A percentile compares a stretch with the other conserved stretches of the same genome.
Evolutionary conservation across 495 filamentous ascomycete genomes (phyloP).

Genomic region (Aspergillus sclerotioniger): DNA sequence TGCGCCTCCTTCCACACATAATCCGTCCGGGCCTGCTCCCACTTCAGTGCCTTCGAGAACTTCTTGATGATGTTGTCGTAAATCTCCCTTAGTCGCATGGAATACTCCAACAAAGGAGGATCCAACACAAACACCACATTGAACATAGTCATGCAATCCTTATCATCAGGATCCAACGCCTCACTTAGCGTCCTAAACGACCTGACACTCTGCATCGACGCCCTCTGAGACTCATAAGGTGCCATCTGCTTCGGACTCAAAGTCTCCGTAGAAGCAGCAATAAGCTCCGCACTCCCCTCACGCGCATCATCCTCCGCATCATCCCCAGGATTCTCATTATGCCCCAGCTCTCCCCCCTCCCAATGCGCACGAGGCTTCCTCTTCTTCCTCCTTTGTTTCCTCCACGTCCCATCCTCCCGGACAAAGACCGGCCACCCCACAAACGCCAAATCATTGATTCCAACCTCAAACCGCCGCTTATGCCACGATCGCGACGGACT

Average conservation of each 20-base stretch:
- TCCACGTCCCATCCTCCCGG: conserved; percentile 81
- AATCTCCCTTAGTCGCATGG: conserved; percentile 70
- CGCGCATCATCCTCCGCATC: conserved; percentile 42
- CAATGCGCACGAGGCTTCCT: conserved; percentile 40
- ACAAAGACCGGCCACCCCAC: conserved; percentile 87
- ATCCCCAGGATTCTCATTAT: conserved; percentile 40
- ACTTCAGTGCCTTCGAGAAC: conserved; percentile 83
- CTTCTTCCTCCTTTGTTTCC: conserved; percentile 65
- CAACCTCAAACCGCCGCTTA: conserved; percentile 83
- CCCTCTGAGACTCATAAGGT: conserved; percentile 34
- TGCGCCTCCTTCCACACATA: conserved; percentile 89
- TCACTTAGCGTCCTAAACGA: conserved; percentile 33
- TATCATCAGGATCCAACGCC: conserved; percentile 52
- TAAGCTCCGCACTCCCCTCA: conserved; percentile 19
- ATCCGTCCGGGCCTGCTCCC: conserved; percentile 80
- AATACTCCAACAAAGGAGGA: conserved; percentile 72
- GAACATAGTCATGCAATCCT: conserved; percentile 85
- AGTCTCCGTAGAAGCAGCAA: conserved; percentile 36
- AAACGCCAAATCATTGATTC: conserved; percentile 79
- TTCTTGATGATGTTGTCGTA: conserved; percentile 87
- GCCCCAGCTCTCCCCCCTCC: conserved; percentile 41
- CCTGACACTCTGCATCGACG: conserved; percentile 40
- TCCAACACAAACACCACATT: conserved; percentile 91
- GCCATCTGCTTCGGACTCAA: conserved; percentile 26
- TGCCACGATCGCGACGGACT: conserved; percentile 78